phyloP scores from a whole-genome alignment of 2,329 filamentous ascomycete species.

The Cytospora piceicola region DNA sequence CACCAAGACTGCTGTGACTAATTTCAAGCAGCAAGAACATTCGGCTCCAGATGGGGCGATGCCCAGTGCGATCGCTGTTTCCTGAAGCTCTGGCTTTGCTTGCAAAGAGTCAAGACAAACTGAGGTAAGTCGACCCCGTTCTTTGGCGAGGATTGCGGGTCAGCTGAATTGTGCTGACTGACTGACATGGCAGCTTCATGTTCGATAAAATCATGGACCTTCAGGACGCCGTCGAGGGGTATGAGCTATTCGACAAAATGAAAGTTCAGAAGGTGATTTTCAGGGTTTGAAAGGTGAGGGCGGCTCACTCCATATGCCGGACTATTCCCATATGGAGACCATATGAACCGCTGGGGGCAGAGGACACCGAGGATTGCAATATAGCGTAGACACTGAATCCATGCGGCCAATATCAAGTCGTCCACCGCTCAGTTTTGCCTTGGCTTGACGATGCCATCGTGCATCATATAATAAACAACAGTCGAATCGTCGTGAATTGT shows the following conservation, averaged over 20 bases:
- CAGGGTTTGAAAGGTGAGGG: conserved; percentile 45
- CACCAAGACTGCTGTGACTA: conserved; percentile 31
- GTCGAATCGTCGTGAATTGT: conserved; percentile 81
- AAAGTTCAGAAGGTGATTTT: conserved; percentile 77
- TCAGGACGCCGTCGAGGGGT: conserved; percentile 67
- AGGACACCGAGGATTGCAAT: not conserved
- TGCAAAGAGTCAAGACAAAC: conserved; percentile 66
- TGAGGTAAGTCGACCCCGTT: conserved; percentile 57
- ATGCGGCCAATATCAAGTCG: not conserved
- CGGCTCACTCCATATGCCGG: not conserved
- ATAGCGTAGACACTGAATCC: not conserved
- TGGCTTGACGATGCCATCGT: conserved; percentile 86
- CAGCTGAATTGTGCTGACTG: not conserved
- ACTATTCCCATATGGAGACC: not conserved
- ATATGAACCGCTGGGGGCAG: not conserved
- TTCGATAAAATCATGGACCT: conserved; percentile 75
- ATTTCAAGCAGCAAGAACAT: conserved; percentile 65
- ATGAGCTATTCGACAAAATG: conserved; percentile 73
- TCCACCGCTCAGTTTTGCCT: conserved; percentile 68
- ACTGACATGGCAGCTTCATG: conserved; percentile 64
- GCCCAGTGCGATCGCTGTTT: conserved; percentile 74
- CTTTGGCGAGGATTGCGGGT: not conserved
- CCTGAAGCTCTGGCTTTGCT: conserved; percentile 66
- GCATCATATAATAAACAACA: conserved; percentile 81
- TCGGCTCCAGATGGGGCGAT: conserved; percentile 75